Conservation (phyloP, 768 basidiomycete species). For the Aureoboletus auriporus region DNA sequence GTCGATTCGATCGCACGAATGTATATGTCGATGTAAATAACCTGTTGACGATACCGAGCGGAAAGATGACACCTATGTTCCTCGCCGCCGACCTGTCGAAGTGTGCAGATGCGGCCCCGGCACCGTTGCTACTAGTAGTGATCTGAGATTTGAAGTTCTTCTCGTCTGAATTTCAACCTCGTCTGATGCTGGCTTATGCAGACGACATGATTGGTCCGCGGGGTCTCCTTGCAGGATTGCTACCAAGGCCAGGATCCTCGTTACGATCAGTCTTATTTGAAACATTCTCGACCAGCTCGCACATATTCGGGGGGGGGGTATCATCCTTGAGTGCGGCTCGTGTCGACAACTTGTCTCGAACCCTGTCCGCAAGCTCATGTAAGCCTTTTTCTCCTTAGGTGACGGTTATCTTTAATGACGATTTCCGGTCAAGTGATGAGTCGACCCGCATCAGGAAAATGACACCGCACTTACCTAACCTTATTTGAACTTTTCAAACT, state of each 20-base stretch:
- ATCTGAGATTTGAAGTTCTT: background rate
- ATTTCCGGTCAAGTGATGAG: no score
- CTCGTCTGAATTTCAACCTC: background rate
- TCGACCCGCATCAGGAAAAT: no score
- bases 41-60: no score
- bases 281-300: slow-evolving; percentile 70
- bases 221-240: slow-evolving; percentile 78
- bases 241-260: slow-evolving; percentile 78
- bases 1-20: no score
- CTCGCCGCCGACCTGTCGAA: no score
- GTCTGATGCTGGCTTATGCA: slow-evolving; percentile 22
- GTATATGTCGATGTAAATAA: no score
- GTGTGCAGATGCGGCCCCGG: no score
- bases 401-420: background rate
- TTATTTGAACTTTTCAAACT: no score
- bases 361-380: slow-evolving; percentile 74
- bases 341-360: slow-evolving; percentile 61
- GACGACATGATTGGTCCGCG: slow-evolving; percentile 85
- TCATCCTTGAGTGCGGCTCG: slow-evolving; percentile 73
- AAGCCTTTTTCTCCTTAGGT: slow-evolving; percentile 20
- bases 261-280: slow-evolving; percentile 86
- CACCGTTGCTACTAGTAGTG: no score
- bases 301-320: slow-evolving; percentile 77
- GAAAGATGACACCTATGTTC: no score
- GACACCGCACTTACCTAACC: no score